A percentile compares a stretch with the other conserved stretches of the same genome.
Evolutionary conservation across 1,139 yeast species (phyloP).

Genomic region (Tardiomyces blankii): DNA sequence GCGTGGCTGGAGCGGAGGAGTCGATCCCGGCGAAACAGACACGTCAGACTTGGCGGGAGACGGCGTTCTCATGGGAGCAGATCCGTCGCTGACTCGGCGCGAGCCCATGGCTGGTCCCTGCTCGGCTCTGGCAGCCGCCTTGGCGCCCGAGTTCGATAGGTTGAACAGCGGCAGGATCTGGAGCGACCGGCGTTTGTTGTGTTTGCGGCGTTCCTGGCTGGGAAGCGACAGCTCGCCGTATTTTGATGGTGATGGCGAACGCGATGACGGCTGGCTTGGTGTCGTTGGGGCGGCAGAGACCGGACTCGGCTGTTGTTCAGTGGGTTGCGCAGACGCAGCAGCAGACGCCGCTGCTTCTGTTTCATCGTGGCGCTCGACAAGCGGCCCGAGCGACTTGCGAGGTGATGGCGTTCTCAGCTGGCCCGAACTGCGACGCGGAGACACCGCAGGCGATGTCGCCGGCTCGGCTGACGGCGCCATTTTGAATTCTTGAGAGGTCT

Average conservation of each 20-base stretch:
- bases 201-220: background rate
- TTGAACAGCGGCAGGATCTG: background rate
- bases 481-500: too few relatives aligned
- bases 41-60: background rate
- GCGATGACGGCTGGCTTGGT: background rate
- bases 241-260: background rate
- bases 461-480: too few relatives aligned
- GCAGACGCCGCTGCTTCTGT: too few relatives aligned
- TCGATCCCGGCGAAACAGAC: background rate
- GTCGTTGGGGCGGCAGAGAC: too few relatives aligned
- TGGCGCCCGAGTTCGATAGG: background rate
- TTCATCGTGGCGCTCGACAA: background rate
- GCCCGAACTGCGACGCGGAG: background rate
- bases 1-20: background rate
- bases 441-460: background rate
- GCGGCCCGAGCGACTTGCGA: background rate
- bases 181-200: background rate
- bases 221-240: background rate
- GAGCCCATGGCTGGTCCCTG: background rate
- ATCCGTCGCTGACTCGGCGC: background rate
- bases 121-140: background rate
- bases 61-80: background rate
- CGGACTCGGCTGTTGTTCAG: too few relatives aligned
- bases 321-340: too few relatives aligned
- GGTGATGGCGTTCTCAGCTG: background rate